A percentile compares a stretch with the other conserved stretches of the same genome.
These are phyloP conservation scores for Puccinellia tenuiflora DNA, from an alignment of 176 grass and related monocot species.

Conservation along the genomic window DNA sequence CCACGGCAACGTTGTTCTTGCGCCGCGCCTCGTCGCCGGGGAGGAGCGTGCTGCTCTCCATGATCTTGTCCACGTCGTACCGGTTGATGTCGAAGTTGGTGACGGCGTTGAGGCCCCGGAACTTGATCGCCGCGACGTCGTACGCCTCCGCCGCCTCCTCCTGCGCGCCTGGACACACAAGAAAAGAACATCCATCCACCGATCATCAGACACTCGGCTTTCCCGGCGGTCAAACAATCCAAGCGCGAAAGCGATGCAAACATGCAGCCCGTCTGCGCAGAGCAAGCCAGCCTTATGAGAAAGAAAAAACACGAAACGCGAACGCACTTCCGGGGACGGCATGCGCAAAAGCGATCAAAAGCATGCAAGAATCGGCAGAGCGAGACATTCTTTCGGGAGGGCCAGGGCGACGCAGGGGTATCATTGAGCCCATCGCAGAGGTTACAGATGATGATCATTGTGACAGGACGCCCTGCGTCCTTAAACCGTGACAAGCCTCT, in stretches of 20 bases:
- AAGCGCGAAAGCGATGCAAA: slow-evolving; percentile 23
- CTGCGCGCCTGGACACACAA: slow-evolving; percentile 55
- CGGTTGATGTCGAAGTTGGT: slow-evolving; percentile 92
- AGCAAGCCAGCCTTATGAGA: slow-evolving; percentile 72
- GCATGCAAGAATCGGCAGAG: slow-evolving; percentile 45
- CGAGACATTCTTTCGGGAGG: slow-evolving; percentile 60
- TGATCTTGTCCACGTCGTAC: slow-evolving; percentile 91
- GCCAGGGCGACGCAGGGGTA: slow-evolving; percentile 24
- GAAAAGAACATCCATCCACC: background rate
- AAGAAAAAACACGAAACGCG: slow-evolving; percentile 30
- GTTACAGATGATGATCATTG: slow-evolving; percentile 34
- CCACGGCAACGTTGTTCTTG: slow-evolving; percentile 2
- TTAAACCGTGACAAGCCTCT: slow-evolving; percentile 52
- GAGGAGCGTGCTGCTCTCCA: slow-evolving; percentile 79
- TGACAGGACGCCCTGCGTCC: slow-evolving; percentile 60
- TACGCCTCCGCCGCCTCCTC: slow-evolving; percentile 97
- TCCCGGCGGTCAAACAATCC: slow-evolving; percentile 22
- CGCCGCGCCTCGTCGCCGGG: slow-evolving; percentile 53
- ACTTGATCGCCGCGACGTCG: slow-evolving; percentile 96
- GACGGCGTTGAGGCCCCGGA: slow-evolving; percentile 86
- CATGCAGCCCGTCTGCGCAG: slow-evolving; percentile 12
- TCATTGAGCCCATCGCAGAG: slow-evolving; percentile 45
- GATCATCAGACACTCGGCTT: background rate
- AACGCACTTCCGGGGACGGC: slow-evolving; percentile 13
- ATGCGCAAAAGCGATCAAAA: slow-evolving; percentile 60